Conservation (phyloP, 129 eudicot genomes). For the Centaurea solstitialis region DNA sequence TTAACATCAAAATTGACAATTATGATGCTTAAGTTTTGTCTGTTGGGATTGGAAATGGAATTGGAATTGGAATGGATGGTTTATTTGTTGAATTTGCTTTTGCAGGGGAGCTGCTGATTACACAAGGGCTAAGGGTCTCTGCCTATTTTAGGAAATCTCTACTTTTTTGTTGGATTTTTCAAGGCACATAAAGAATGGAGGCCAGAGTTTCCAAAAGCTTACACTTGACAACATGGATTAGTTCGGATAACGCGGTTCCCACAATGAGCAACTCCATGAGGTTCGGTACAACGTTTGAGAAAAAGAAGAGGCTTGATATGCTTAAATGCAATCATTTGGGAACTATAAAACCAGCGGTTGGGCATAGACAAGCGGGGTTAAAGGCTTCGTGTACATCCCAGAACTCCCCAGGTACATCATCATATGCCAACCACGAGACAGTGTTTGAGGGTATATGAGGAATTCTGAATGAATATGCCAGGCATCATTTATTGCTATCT, state of each 20-base stretch:
- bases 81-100: neutral
- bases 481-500: neutral
- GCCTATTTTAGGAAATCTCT: neutral
- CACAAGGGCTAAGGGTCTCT: neutral
- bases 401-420: constrained; percentile 58
- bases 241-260: constrained; percentile 36
- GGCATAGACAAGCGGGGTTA: constrained; percentile 29
- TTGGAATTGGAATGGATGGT: neutral
- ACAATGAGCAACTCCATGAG: constrained; percentile 42
- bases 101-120: constrained; percentile 11
- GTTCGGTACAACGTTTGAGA: constrained; percentile 39
- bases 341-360: constrained; percentile 27
- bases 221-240: constrained; percentile 46
- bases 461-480: neutral
- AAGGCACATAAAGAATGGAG: constrained; percentile 47
- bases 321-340: constrained; percentile 27
- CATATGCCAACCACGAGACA: constrained; percentile 1
- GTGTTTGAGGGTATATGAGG: constrained; percentile 4
- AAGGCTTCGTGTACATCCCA: constrained; percentile 68
- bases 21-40: neutral
- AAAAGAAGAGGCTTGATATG: constrained; percentile 26
- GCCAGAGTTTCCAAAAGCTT: constrained; percentile 44
- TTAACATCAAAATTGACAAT: too few species aligned
- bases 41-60: constrained; percentile 8
- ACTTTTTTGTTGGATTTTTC: constrained; percentile 15